Evolutionary conservation across 148 eudicot species (phyloP), one percentile per base, ranked within the genome.

Genomic region (Mesembryanthemum crystallinum): DNA sequence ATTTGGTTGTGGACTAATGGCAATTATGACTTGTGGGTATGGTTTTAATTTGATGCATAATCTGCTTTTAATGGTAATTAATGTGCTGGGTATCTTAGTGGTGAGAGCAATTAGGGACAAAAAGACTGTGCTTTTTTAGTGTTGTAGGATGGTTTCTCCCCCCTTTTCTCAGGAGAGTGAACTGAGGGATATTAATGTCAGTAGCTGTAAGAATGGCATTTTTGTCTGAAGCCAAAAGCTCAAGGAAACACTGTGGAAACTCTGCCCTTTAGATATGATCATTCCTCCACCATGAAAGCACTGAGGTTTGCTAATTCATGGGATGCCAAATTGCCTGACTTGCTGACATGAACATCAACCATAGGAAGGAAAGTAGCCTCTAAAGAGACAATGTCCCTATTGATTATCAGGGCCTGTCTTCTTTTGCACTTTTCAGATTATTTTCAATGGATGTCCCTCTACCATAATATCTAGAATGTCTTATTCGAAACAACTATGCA

Each of bases 1-100:
- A 77, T 79, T 74, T 74, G 21, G 33, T 5, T 74, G 69, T 79
- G 39, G 3, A 35, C 3, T 35, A 33, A 4, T 33, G 0, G 28
- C 11, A 18, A 32, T 20, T 73, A 47, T 33, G 39, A n/a, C 47
- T 51, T 68, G 35, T 15, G 60, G 63, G 55, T 30, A 42, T 75
- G 66, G 23, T 71, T 27, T 18, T 69, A 73, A 64, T 37, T 63
- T 58, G 43, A 30, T 24, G 24, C 8, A 60, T 61, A 32, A 52
- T 75, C 42, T 80, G 67, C 49, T 55, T 64, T 64, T 18, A 54
- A 43, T 65, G 59, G 75, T 32, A 69, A 54, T 43, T 24, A 18
- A 42, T 64, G 27, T 69, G 13, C 37, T 32, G 39, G 43, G 1
- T 63, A 49, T 52, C 12, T 63, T 75, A 18, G 61, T 73, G 5